phyloP scores from a whole-genome alignment of 768 basidiomycete species.

The Galerina marginata region DNA sequence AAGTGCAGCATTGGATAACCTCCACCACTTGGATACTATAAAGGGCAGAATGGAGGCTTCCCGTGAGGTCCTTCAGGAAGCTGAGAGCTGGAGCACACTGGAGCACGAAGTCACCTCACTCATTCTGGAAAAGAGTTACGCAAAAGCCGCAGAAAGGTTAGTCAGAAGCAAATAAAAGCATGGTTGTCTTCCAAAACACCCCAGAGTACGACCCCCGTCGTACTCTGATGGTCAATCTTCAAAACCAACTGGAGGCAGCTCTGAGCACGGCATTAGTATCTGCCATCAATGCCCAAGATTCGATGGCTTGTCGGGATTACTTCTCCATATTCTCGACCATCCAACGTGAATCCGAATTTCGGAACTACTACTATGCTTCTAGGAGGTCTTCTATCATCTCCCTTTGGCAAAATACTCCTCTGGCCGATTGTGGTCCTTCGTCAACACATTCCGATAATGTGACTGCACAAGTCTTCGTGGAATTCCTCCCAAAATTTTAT shows the following conservation, averaged over 20 bases:
- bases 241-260: conserved; percentile 94
- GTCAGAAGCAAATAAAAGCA: conserved; percentile 85
- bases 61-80: conserved; percentile 89
- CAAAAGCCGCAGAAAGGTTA: conserved; percentile 92
- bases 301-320: conserved; percentile 74
- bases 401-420: conserved; percentile 66
- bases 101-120: conserved; percentile 91
- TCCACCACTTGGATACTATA: conserved; percentile 83
- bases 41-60: conserved; percentile 89
- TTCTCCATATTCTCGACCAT: conserved; percentile 90
- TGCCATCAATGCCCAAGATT: conserved; percentile 82
- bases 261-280: conserved; percentile 90
- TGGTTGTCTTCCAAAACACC: conserved; percentile 93
- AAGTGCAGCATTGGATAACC: conserved; percentile 68
- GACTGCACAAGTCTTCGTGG: conserved; percentile 50
- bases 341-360: conserved; percentile 90
- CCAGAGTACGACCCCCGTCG: conserved; percentile 89
- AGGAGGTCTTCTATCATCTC: conserved; percentile 67
- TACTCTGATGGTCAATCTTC: conserved; percentile 86
- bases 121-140: conserved; percentile 78
- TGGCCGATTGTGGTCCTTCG: conserved; percentile 52
- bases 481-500: conserved; percentile 81
- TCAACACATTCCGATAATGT: conserved; percentile 19
- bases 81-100: conserved; percentile 95
- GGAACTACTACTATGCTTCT: conserved; percentile 92